These are phyloP conservation scores for Beta macrorhiza DNA, from an alignment of 179 eudicot genomes.

Conservation along the genomic window DNA sequence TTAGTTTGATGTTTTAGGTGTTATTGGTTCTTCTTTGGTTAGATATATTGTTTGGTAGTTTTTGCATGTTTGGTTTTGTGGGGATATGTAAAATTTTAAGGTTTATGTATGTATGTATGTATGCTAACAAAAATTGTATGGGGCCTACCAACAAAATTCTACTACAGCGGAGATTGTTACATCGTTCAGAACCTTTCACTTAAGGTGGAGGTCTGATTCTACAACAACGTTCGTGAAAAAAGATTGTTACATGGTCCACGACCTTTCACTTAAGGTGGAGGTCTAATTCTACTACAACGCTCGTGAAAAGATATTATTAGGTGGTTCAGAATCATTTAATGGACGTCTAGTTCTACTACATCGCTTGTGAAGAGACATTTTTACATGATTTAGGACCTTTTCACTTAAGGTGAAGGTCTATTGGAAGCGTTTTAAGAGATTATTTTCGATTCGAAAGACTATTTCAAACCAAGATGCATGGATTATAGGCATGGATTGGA, in stretches of 20 bases:
- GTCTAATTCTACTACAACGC: neutral
- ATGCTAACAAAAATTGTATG: conserved; percentile 25
- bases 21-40: neutral
- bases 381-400: no score
- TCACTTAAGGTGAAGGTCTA: neutral
- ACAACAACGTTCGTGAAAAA: no score
- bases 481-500: neutral
- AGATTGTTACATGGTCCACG: no score
- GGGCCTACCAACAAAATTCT: conserved; percentile 12
- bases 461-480: neutral
- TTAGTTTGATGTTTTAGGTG: neutral
- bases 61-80: conserved; percentile 11
- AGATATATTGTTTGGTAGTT: conserved; percentile 18
- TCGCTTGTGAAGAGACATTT: no score
- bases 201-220: conserved; percentile 18
- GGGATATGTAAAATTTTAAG: conserved; percentile 28
- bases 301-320: neutral
- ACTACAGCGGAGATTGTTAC: neutral
- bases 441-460: neutral
- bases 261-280: neutral
- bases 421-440: neutral
- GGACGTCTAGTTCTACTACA: neutral
- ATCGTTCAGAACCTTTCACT: conserved; percentile 16
- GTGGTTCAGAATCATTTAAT: conserved; percentile 9
- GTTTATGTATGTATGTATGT: neutral